Evolutionary conservation across 768 basidiomycete species (phyloP).

Genomic region (Ramaria rubella): DNA sequence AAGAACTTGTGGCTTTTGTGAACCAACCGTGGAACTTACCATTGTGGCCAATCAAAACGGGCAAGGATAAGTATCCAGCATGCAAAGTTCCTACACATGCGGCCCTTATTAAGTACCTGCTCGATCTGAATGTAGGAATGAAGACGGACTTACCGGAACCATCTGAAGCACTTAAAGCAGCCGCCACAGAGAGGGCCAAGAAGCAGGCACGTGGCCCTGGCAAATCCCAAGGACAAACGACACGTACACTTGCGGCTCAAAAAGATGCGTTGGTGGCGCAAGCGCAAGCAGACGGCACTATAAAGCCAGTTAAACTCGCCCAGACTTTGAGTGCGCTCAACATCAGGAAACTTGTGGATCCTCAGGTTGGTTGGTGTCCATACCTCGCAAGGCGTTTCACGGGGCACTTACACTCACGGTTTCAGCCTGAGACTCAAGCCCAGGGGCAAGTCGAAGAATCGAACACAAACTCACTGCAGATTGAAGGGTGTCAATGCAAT

Average conservation of each 20-base stretch:
- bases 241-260: neutral
- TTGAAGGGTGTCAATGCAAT: neutral
- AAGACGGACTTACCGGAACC: neutral
- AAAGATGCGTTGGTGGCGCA: neutral
- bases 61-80: neutral
- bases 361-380: neutral
- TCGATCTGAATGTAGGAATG: neutral
- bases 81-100: neutral
- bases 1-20: neutral
- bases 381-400: neutral
- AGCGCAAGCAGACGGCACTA: neutral
- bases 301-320: neutral
- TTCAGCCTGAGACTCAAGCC: neutral
- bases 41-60: neutral
- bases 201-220: neutral
- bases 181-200: neutral
- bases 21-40: neutral
- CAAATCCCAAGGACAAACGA: neutral
- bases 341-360: neutral
- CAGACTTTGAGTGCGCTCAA: neutral
- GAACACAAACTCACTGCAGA: neutral
- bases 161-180: neutral
- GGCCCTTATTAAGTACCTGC: neutral
- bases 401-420: neutral
- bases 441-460: neutral